Evolutionary conservation across 2,329 filamentous ascomycete genomes (phyloP), one percentile per base, ranked within the genome.

Genomic region (Tolypocladium guangdongense): DNA sequence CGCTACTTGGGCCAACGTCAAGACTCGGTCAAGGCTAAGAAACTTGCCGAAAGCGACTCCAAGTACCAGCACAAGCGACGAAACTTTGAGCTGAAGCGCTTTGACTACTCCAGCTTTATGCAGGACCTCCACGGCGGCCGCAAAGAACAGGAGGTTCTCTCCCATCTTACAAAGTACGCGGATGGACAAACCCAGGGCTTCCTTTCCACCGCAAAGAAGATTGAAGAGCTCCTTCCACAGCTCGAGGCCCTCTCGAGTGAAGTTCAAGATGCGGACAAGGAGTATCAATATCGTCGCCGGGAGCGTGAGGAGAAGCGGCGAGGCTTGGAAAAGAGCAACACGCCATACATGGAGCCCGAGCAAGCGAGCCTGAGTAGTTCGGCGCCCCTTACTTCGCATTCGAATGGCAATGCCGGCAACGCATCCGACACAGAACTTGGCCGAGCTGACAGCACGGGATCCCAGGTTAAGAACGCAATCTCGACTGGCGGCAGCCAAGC

Each of bases 31-130:
- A 99, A 97, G 71, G 88, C 95, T 68, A 99, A 99, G 78, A 97
- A 97, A 72, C 84, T 93, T 57, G 88, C 82, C 41, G 90, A 96
- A 62, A 96, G 90, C 62, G 93, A 99, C 68, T 87, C 88, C 35
- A 99, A 99, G 66, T 99, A 97, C 66, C 92, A 97, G 68, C 84
- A 80, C 47, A 97, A 97, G 74, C 83, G 91, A 59, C 85, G 89
- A 46, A 96, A 90, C 61, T 99, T 99, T 64, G 93, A 99, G 73
- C 78, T 99, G 54, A 96, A 95, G 73, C 86, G 95, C 11, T 99
- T 99, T 64, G 95, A 99, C 69, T 99, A 99, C 68, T 97, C 92
- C 3, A 96, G 90, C 16, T 99, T 97, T 66, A 95, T 99, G 88
- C 92, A 97, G 64, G 93, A 99, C 73, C 78, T 99, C n/a, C 93